Percentiles rank a stretch among this genome's conserved stretches.
Conservation (phyloP, 805 yeast genomes). For the Saccharomycopsis sp. region DNA sequence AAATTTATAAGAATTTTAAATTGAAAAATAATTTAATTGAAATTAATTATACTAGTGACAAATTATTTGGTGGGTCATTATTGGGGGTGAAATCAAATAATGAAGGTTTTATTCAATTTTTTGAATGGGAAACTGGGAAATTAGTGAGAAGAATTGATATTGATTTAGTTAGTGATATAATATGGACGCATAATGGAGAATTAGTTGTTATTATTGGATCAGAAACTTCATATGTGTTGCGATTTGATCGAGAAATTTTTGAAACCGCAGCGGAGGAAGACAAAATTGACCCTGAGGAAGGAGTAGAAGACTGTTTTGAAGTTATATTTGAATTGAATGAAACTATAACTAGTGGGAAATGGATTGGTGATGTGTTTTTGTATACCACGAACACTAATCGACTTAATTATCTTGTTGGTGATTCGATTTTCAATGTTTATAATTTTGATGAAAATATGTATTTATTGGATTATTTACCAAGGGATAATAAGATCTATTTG, state of each 20-base stretch:
- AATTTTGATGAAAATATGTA: conserved; percentile 88
- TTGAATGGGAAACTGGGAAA: conserved; percentile 87
- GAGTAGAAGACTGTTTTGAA: conserved; percentile 80
- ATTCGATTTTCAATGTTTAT: conserved; percentile 82
- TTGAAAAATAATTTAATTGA: conserved; percentile 62
- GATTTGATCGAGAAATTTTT: conserved; percentile 58
- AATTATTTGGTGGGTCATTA: conserved; percentile 82
- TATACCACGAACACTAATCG: conserved; percentile 84
- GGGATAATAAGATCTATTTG: conserved; percentile 84
- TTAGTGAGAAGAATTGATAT: conserved; percentile 87
- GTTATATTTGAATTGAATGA: conserved; percentile 79
- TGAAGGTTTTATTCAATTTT: conserved; percentile 78
- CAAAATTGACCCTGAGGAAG: conserved; percentile 69
- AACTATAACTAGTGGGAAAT: conserved; percentile 77
- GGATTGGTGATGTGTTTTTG: conserved; percentile 96
- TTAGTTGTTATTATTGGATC: conserved; percentile 66
- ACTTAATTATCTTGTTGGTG: conserved; percentile 91
- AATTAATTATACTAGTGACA: conserved; percentile 66
- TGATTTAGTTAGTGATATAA: conserved; percentile 62
- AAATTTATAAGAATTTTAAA: conserved; percentile 77
- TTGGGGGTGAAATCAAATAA: conserved; percentile 63
- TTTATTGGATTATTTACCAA: conserved; percentile 80
- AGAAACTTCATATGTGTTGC: conserved; percentile 72
- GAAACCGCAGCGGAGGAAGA: conserved; percentile 50
- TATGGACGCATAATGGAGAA: conserved; percentile 94